Evolutionary conservation across 352 stramenopile species (phyloP).

Genomic region (Pythium diclinum): DNA sequence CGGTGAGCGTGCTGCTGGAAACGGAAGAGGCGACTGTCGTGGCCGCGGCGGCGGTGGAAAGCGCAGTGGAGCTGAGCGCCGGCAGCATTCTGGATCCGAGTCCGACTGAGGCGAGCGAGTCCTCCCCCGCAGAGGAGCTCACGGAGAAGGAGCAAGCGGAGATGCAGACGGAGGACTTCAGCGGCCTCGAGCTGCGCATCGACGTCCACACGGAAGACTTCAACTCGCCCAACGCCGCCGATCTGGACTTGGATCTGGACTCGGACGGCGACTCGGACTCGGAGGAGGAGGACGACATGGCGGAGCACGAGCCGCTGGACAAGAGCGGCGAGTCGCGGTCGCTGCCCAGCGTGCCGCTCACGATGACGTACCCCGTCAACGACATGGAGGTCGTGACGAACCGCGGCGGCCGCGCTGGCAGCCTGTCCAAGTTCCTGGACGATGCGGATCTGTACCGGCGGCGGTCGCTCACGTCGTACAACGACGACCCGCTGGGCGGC

Average conservation of each 20-base stretch:
- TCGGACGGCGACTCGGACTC: slow-evolving; percentile 16
- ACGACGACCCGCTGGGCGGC: slow-evolving; percentile 55
- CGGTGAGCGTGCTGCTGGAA: not conserved
- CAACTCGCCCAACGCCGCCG: not conserved
- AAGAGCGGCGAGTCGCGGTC: slow-evolving; percentile 18
- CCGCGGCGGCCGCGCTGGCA: slow-evolving; percentile 59
- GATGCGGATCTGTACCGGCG: slow-evolving; percentile 71
- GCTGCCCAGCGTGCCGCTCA: slow-evolving; percentile 41
- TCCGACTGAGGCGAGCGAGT: not conserved
- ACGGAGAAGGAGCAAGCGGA: not conserved
- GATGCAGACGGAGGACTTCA: not conserved
- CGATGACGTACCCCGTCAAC: slow-evolving; percentile 76
- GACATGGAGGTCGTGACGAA: slow-evolving; percentile 85
- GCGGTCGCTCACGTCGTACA: slow-evolving; percentile 68
- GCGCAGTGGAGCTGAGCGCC: slow-evolving; percentile 10
- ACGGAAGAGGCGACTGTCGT: not conserved
- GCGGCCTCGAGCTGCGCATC: slow-evolving; percentile 9
- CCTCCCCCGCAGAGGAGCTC: not conserved
- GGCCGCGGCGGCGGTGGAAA: not conserved
- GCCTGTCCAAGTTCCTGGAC: slow-evolving; percentile 79
- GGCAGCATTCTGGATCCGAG: slow-evolving; percentile 19
- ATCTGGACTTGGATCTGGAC: slow-evolving; percentile 19
- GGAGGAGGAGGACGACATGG: slow-evolving; percentile 22
- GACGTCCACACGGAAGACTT: slow-evolving; percentile 3
- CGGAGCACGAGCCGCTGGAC: slow-evolving; percentile 22